Conservation (phyloP, 1,284 basidiomycete genomes). For the Marasmius fiardii region DNA sequence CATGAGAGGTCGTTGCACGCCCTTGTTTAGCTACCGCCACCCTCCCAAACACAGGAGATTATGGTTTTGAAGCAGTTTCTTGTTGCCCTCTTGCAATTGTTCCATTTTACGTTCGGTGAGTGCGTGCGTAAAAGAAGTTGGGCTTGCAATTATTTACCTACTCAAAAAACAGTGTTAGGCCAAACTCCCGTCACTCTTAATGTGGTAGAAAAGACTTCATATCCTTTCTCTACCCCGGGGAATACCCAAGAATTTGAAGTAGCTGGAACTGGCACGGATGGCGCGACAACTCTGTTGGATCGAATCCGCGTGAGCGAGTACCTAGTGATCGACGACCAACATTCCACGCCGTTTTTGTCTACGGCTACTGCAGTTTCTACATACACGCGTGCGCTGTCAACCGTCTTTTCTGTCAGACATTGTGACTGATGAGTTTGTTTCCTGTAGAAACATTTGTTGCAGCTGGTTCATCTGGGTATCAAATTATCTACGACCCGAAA, state of each 20-base stretch:
- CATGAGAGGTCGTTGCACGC: too few species aligned
- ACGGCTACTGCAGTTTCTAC: neutral
- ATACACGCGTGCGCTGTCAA: neutral
- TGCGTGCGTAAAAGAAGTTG: too few species aligned
- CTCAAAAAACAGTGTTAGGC: neutral
- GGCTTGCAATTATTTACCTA: neutral
- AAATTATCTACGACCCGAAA: neutral
- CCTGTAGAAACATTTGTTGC: conserved; percentile 1
- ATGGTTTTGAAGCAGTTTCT: neutral
- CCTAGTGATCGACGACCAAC: neutral
- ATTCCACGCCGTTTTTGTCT: neutral
- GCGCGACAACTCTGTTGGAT: neutral
- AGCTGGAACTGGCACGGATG: conserved; percentile 1
- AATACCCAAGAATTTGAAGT: neutral
- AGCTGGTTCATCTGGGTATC: neutral
- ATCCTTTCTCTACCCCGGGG: neutral
- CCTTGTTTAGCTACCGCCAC: too few species aligned
- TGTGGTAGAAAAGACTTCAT: conserved; percentile 1
- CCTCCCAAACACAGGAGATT: neutral
- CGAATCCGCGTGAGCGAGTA: neutral
- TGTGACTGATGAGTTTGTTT: too few species aligned
- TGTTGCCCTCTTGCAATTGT: neutral
- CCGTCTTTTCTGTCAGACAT: too few species aligned
- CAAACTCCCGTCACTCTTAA: neutral
- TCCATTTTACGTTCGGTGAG: neutral